phyloP scores from a whole-genome alignment of 805 yeast species.

The Brettanomyces bruxellensis region DNA sequence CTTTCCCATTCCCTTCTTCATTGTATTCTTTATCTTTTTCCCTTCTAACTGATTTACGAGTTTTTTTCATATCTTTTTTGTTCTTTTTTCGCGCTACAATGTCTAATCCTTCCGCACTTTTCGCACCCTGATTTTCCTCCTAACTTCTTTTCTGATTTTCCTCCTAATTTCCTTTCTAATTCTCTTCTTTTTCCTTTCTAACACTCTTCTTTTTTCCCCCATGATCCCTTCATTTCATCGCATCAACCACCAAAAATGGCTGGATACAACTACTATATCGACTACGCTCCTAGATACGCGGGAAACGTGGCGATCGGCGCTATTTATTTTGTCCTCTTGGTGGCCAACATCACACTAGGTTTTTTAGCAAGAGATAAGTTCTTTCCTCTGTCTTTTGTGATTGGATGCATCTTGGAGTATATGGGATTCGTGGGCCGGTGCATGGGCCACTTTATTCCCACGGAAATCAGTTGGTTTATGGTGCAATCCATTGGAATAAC shows the following conservation, averaged over 20 bases:
- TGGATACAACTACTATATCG: slow-evolving; percentile 1
- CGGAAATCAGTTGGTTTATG: slow-evolving; percentile 31
- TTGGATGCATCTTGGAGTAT: slow-evolving; percentile 51
- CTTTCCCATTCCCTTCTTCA: too few species aligned
- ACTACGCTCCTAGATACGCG: not conserved
- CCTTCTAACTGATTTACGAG: too few species aligned
- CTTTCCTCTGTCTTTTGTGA: slow-evolving; percentile 29
- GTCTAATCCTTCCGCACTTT: too few species aligned
- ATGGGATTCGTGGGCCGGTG: slow-evolving; percentile 56
- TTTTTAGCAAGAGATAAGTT: not conserved
- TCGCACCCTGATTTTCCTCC: too few species aligned
- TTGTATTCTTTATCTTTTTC: too few species aligned
- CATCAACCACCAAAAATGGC: not conserved
- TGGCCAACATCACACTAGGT: not conserved
- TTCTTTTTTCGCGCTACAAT: too few species aligned
- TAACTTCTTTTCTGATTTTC: too few species aligned
- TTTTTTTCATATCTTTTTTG: too few species aligned
- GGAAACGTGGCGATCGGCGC: not conserved
- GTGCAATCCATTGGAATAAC: slow-evolving; percentile 57
- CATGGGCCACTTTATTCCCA: slow-evolving; percentile 28
- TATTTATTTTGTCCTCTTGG: not conserved
- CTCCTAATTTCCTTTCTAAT: too few species aligned
- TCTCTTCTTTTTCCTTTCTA: too few species aligned
- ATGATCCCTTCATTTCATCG: too few species aligned
- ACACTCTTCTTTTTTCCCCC: too few species aligned